These are phyloP conservation scores for Colletotrichum shisoi DNA, from an alignment of 2,329 filamentous ascomycete species.

Conservation along the genomic window DNA sequence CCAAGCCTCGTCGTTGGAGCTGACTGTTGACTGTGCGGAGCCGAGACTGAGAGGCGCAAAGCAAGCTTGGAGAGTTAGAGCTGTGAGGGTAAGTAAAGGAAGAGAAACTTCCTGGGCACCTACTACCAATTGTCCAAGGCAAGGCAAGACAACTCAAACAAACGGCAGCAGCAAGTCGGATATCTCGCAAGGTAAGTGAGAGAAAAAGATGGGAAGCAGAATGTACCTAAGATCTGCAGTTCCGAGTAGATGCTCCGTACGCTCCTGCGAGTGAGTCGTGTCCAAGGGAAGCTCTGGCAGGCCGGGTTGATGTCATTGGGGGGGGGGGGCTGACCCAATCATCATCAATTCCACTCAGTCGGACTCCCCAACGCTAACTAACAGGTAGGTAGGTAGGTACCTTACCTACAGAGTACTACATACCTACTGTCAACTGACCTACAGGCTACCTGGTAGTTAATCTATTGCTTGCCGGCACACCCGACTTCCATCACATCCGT, in stretches of 20 bases:
- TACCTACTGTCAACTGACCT: too few relatives aligned
- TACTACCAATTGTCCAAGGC: not conserved
- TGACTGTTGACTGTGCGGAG: conserved; percentile 9
- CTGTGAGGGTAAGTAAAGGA: not conserved
- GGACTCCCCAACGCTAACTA: too few relatives aligned
- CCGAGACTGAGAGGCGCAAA: conserved; percentile 3
- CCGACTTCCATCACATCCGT: conserved; percentile 16
- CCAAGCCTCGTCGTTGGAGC: conserved; percentile 35
- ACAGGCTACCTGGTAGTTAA: too few relatives aligned
- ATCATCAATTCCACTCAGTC: not conserved
- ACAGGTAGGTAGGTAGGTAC: too few relatives aligned
- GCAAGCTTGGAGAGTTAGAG: not conserved
- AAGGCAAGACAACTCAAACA: not conserved
- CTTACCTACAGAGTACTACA: too few relatives aligned
- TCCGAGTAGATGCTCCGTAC: not conserved
- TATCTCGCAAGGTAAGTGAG: not conserved
- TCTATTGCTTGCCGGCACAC: conserved; percentile 2
- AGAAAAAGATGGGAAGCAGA: not conserved
- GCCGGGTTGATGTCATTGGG: conserved; percentile 28
- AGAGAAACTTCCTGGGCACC: too few relatives aligned
- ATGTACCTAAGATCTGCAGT: too few relatives aligned
- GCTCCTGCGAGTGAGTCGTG: not conserved
- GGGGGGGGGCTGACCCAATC: conserved; percentile 20
- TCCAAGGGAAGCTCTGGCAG: conserved; percentile 6
- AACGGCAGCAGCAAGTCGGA: not conserved